Evolutionary conservation across 2,329 filamentous ascomycete species (phyloP), one percentile per base, ranked within the genome.

Genomic region (Neopestalotiopsis rosae): DNA sequence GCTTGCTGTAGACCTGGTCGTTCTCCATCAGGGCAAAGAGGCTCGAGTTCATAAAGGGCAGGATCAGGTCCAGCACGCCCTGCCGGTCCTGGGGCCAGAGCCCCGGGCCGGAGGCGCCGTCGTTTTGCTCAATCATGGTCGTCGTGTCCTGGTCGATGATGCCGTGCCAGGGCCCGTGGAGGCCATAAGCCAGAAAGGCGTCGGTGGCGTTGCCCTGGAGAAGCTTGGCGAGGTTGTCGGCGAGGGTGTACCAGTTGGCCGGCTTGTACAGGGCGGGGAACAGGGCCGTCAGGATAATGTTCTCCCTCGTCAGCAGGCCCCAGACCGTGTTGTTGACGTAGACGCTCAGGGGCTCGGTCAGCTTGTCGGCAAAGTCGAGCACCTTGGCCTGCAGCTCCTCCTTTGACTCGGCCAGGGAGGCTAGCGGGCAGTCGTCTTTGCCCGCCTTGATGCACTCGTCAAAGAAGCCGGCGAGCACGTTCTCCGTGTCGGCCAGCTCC

Each of bases 381-480:
- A 86, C 73, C 32, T 77, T 77, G 0, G 72, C 68, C 20, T 73
- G 70, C 10, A 85, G 74, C 5, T 75, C 77, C 34, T 82, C 76
- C 56, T 78, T 79, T 0, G 83, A 79, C 2, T 75, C 71, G 10
- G 79, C 79, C 12, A 83, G 69, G 0, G 77, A 75, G 0, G 80
- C 79, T 34, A 87, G 72, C 1, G 81, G 75, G 69, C 85, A 88
- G n/a, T 76, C 78, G n/a, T 76, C 78, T 5, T 81, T 71, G 2
- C 85, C 85, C 1, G 86, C 86, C 61, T 81, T 80, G 71, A 82
- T 79, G 72, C 86, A 88, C 62, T 82, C 80, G 20, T 82, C 78
- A 65, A 83, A 80, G 70, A 87, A 85, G 10, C 76, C 80, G 1
- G 76, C 72, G 40, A 85, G 77, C 0, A 81, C 80, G 38, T 79